Evolutionary conservation across 495 filamentous ascomycete genomes (phyloP), one percentile per base, ranked within the genome.

Genomic region (Stereocaulon alpinum): DNA sequence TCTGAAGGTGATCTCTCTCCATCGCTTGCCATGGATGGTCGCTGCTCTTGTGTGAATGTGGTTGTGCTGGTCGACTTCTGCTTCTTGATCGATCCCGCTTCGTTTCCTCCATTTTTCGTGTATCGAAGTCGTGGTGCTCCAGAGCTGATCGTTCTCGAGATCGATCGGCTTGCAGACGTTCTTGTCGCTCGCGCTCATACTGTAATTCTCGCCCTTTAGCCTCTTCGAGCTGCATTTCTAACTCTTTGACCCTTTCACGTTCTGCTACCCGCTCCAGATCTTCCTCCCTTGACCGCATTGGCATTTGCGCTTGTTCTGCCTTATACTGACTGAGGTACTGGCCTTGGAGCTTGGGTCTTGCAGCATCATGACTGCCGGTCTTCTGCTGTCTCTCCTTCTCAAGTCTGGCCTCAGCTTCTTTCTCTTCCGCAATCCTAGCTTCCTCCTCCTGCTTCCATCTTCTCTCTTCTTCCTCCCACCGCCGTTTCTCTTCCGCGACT

Each of bases 311-410:
- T 59, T 78, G 72, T 48, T 68, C 73, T 27, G 82, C 82, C 71
- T 89, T 87, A 67, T 94, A 95, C 64, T 95, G 86, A 64, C 87
- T 90, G 22, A 94, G 79, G 64, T 85, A 91, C 69, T 95, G 90
- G 7, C 89, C 91, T 60, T 85, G 84, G 34, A 95, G 78, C 30
- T 44, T 49, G 17, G 60, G 60, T 58, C 84, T 82, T 9, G 34
- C 34, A 43, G 74, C 71, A 65, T 90, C 86, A 60, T 77, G 84
- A 44, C 74, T 72, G 17, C 76, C 77, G 56, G 81, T 75, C 63
- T 80, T 75, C 61, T 78, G 80, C 56, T 80, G 81, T 27, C 83
- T 78, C 61, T 93, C 88, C 55, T 81, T 76, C 58, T 85, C 82
- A 4, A 89, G 62, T 50, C 77, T 79, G 14, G 80, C 78, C 64